These are phyloP conservation scores for Suhomyces panamericanus DNA, from an alignment of 1,139 yeast genomes.

Conservation along the genomic window DNA sequence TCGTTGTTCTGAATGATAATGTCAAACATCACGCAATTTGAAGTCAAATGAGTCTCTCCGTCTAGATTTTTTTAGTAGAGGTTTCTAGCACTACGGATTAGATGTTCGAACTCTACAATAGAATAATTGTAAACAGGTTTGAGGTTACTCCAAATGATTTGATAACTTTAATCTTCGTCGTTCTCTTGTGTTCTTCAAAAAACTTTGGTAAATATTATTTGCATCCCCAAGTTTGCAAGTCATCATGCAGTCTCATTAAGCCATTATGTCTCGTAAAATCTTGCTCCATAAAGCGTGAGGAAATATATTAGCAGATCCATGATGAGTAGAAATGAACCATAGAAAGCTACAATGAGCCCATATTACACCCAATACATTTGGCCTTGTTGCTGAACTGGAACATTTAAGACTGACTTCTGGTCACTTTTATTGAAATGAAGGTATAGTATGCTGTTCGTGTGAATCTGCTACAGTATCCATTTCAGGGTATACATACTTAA, in stretches of 20 bases:
- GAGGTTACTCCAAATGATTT: not conserved
- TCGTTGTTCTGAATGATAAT: not conserved
- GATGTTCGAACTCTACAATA: too few relatives aligned
- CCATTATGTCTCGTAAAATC: not conserved
- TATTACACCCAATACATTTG: not conserved
- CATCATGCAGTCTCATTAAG: conserved; percentile 1
- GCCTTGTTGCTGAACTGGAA: not conserved
- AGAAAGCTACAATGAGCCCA: too few relatives aligned
- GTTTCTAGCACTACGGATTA: too few relatives aligned
- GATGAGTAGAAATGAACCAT: not conserved
- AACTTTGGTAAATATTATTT: not conserved
- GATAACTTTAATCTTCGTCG: not conserved
- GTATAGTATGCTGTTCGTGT: too few relatives aligned
- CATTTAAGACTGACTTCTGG: too few relatives aligned
- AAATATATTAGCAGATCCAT: not conserved
- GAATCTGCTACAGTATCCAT: too few relatives aligned
- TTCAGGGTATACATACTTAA: too few relatives aligned
- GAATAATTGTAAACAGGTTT: too few relatives aligned
- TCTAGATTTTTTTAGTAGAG: too few relatives aligned
- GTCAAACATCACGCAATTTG: not conserved
- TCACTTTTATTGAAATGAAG: too few relatives aligned
- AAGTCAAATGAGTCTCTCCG: too few relatives aligned
- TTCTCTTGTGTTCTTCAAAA: not conserved
- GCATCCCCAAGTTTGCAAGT: not conserved
- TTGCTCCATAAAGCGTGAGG: not conserved